Evolutionary conservation across 2,329 filamentous ascomycete genomes (phyloP), one percentile per base, ranked within the genome.

Genomic region (Curvularia eragrostidis): DNA sequence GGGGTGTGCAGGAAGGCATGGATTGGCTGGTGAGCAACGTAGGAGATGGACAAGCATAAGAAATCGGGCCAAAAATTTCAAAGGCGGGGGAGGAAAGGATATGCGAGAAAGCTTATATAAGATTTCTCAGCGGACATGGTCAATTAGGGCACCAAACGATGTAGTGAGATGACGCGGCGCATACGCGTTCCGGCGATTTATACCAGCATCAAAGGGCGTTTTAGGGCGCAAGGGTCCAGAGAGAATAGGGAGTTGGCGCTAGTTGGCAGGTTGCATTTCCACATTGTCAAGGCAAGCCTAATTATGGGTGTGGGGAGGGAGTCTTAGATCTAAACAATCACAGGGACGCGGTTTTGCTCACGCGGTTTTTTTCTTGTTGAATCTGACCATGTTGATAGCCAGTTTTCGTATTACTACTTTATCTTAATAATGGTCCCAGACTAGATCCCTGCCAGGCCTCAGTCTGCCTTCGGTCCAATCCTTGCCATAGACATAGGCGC

Each of bases 1-100:
- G 91, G 72, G 95, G 95, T 76, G 91, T 99, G 43, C 91, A 89
- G 63, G 95, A 99, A 80, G 95, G 95, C 59, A 99, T 99, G 95
- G 95, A 99, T 79, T 99, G 95, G 95, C 83, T 99, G 75, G 93
- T 96, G 83, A 91, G 94, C 79, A 79, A 62, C 38, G 54, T 61
- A 23, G 52, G 36, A n/a, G 52, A 60, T n/a, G 53, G 38, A 2
- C 47, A 59, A n/a, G n/a, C n/a, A n/a, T n/a, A n/a, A n/a, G n/a
- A n/a, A n/a, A n/a, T n/a, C n/a, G n/a, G n/a, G n/a, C n/a, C n/a
- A n/a, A n/a, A 43, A 52, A 50, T 19, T 58, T n/a, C n/a, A 44
- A 41, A 42, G 21, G 12, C 6, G 13, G 7, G 26, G 6, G 12
- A 18, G 1, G 10, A 30, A 32, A 23, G 7, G 4, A 52, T 23